Conservation (phyloP, 441 rosid species). For the Gossypium schwendimanii region DNA sequence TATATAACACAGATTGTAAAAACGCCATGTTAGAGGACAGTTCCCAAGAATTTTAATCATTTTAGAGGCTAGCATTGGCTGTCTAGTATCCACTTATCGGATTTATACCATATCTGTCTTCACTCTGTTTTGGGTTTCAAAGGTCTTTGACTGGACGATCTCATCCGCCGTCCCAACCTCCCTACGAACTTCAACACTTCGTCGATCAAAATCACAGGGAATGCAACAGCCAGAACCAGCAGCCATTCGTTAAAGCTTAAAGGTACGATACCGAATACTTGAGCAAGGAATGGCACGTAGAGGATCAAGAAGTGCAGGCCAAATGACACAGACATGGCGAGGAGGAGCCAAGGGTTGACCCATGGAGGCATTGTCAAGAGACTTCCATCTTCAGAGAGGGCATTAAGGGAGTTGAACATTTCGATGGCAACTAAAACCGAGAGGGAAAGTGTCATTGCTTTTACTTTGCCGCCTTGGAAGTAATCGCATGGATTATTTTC, state of each 20-base stretch:
- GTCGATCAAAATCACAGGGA: constrained; percentile 35
- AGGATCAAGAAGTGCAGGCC: constrained; percentile 40
- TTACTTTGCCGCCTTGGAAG: constrained; percentile 36
- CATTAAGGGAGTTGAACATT: constrained; percentile 45
- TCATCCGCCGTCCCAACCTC: constrained; percentile 13
- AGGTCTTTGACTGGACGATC: constrained; percentile 8
- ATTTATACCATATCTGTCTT: background rate
- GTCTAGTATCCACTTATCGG: background rate
- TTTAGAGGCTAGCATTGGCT: background rate
- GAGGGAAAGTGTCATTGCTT: constrained; percentile 41
- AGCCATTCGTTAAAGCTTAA: constrained; percentile 41
- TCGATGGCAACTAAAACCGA: constrained; percentile 42
- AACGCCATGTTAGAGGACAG: background rate
- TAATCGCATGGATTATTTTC: constrained; percentile 32
- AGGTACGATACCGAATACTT: constrained; percentile 37
- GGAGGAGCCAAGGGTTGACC: constrained; percentile 45
- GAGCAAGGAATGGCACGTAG: constrained; percentile 37
- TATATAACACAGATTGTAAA: background rate
- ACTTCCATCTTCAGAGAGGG: constrained; percentile 41
- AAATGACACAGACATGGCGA: constrained; percentile 37
- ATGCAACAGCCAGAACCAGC: constrained; percentile 28
- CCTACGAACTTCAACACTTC: constrained; percentile 33
- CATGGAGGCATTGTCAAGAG: constrained; percentile 40
- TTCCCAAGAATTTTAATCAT: background rate
- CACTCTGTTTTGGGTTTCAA: constrained; percentile 31